Evolutionary conservation across 2,329 filamentous ascomycete species (phyloP).

Genomic region (Talaromyces sp.): DNA sequence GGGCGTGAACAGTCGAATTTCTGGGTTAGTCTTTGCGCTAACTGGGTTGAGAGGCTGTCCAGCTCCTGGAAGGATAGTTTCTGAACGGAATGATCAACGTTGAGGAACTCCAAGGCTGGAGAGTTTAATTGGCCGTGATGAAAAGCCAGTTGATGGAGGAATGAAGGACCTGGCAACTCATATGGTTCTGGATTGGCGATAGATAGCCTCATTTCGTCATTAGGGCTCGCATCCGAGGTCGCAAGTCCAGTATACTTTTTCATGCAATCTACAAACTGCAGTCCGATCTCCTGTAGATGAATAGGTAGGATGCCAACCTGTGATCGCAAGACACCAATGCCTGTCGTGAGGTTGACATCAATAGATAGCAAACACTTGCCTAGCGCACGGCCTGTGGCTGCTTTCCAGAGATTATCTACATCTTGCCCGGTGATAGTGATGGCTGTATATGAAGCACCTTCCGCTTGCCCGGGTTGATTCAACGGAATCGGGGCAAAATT

Average conservation of each 20-base stretch:
- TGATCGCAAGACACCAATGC: slow-evolving; percentile 27
- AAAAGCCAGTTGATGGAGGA: slow-evolving; percentile 64
- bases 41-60: slow-evolving; percentile 54
- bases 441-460: slow-evolving; percentile 23
- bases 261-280: slow-evolving; percentile 29
- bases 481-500: slow-evolving; percentile 22
- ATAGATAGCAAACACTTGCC: slow-evolving; percentile 24
- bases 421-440: slow-evolving; percentile 16
- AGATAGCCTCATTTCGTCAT: slow-evolving; percentile 41
- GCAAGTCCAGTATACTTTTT: slow-evolving; percentile 23
- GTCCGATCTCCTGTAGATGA: slow-evolving; percentile 29
- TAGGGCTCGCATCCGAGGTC: slow-evolving; percentile 18
- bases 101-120: slow-evolving; percentile 63
- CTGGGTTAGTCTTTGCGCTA: slow-evolving; percentile 52
- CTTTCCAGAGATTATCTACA: background rate
- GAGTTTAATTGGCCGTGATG: slow-evolving; percentile 29
- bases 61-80: slow-evolving; percentile 62
- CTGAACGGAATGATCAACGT: slow-evolving; percentile 45
- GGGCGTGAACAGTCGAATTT: slow-evolving; percentile 25
- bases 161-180: slow-evolving; percentile 51
- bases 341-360: slow-evolving; percentile 23
- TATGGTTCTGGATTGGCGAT: slow-evolving; percentile 57
- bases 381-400: background rate
- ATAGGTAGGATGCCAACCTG: slow-evolving; percentile 23
- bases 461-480: slow-evolving; percentile 17